These are phyloP conservation scores for Aspergillus flavus DNA, from an alignment of 2,329 filamentous ascomycete genomes.

Conservation along the genomic window DNA sequence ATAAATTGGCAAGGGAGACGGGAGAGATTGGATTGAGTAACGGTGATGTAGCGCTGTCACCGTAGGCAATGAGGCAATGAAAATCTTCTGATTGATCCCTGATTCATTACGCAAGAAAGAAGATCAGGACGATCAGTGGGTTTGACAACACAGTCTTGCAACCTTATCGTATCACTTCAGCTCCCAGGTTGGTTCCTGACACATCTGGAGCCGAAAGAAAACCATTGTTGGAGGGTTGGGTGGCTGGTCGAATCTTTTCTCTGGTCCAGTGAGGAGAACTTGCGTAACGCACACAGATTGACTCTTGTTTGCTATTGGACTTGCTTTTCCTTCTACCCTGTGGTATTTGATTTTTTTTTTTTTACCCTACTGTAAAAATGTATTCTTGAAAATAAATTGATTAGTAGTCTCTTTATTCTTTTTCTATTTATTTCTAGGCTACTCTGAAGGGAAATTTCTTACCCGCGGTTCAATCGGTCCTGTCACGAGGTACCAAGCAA, in stretches of 20 bases:
- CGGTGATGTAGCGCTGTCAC: not conserved
- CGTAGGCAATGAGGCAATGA: not conserved
- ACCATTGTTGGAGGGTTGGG: constrained; percentile 6
- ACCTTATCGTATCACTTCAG: not conserved
- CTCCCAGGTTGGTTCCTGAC: constrained; percentile 1
- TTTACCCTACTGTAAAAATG: not conserved
- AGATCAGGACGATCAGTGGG: not conserved
- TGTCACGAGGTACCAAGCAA: constrained; percentile 1
- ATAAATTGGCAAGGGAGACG: not conserved
- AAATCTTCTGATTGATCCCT: not conserved
- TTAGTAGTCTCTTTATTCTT: not conserved
- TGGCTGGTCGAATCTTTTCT: constrained; percentile 12
- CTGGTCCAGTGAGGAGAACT: constrained; percentile 5
- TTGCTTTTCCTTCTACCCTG: not conserved
- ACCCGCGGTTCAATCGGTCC: not conserved
- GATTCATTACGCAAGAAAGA: not conserved
- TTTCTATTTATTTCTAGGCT: not conserved
- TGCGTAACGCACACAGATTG: constrained; percentile 3
- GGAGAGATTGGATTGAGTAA: not conserved
- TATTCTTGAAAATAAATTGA: constrained; percentile 4
- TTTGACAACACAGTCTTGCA: constrained; percentile 4
- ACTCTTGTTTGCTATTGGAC: not conserved
- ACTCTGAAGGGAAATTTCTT: not conserved
- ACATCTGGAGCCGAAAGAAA: not conserved
- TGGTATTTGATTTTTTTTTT: not conserved